Conservation (phyloP, 1,284 basidiomycete genomes). For the Sparassis latifolia region DNA sequence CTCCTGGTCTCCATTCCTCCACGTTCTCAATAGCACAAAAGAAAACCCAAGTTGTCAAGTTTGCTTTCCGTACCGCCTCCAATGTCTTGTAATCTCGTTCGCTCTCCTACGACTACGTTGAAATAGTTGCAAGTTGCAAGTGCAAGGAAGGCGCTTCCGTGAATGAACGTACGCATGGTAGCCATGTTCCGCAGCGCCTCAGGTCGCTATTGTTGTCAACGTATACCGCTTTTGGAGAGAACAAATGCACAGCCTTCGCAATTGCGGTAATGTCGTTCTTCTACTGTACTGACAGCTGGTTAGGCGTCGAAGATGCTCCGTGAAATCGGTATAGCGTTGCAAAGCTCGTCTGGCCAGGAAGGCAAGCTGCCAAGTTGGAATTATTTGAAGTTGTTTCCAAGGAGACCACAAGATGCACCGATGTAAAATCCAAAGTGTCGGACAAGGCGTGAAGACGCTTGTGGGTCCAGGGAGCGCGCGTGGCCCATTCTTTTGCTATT, state of each 20-base stretch:
- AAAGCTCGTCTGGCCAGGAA: neutral
- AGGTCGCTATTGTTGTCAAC: neutral
- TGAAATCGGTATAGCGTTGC: too few species aligned
- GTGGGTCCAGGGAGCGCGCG: too few species aligned
- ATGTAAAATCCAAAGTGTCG: too few species aligned
- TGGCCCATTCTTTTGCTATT: too few species aligned
- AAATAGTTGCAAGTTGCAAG: constrained; percentile 19
- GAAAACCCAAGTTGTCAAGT: constrained; percentile 40
- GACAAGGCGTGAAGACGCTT: too few species aligned
- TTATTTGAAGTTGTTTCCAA: too few species aligned
- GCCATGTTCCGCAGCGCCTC: neutral
- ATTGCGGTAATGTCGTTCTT: neutral
- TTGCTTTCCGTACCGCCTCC: constrained; percentile 25
- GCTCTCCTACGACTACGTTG: constrained; percentile 17
- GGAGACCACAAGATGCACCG: too few species aligned
- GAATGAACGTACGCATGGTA: constrained; percentile 5
- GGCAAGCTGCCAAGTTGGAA: too few species aligned
- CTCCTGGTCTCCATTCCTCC: constrained; percentile 22
- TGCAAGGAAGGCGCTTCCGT: constrained; percentile 16
- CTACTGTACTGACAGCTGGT: neutral
- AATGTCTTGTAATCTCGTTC: constrained; percentile 16
- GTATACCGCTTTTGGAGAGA: neutral
- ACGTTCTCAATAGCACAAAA: constrained; percentile 30
- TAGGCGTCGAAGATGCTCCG: too few species aligned
- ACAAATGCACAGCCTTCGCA: neutral